Percentiles rank a stretch among this genome's conserved stretches.
Conservation (phyloP, 1,284 basidiomycete genomes). For the Heterobasidion occidentale region DNA sequence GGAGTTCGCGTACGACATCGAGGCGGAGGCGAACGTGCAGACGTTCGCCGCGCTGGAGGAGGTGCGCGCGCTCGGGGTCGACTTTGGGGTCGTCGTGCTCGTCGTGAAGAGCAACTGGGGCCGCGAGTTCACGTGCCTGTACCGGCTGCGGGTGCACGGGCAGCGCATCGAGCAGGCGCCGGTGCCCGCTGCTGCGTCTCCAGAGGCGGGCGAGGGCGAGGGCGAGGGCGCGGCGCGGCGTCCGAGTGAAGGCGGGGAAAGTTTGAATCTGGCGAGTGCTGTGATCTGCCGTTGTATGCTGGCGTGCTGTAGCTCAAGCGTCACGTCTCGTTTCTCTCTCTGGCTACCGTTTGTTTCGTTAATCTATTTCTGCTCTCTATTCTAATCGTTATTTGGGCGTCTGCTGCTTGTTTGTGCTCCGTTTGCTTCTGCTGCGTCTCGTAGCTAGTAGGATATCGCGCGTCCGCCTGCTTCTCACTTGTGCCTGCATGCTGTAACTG, state of each 20-base stretch:
- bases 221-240: no score
- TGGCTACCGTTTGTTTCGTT: not conserved
- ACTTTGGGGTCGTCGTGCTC: constrained; percentile 77
- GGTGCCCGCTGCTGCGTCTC: not conserved
- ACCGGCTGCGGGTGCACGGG: constrained; percentile 79
- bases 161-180: constrained; percentile 20
- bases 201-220: not conserved
- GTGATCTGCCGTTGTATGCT: not conserved
- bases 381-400: not conserved
- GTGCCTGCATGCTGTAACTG: no score
- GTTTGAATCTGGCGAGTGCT: not conserved
- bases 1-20: constrained; percentile 74
- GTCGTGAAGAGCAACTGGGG: constrained; percentile 86
- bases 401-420: no score
- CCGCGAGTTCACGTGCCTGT: constrained; percentile 81
- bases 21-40: constrained; percentile 66
- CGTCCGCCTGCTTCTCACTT: no score
- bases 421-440: no score
- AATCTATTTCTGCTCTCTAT: not conserved
- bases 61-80: constrained; percentile 61
- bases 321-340: no score
- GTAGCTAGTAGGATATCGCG: no score
- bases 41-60: constrained; percentile 75
- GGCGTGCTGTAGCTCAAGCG: no score
- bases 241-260: not conserved